These are phyloP conservation scores for Chaetomium globosum DNA, from an alignment of 2,329 filamentous ascomycete genomes.

Conservation along the genomic window DNA sequence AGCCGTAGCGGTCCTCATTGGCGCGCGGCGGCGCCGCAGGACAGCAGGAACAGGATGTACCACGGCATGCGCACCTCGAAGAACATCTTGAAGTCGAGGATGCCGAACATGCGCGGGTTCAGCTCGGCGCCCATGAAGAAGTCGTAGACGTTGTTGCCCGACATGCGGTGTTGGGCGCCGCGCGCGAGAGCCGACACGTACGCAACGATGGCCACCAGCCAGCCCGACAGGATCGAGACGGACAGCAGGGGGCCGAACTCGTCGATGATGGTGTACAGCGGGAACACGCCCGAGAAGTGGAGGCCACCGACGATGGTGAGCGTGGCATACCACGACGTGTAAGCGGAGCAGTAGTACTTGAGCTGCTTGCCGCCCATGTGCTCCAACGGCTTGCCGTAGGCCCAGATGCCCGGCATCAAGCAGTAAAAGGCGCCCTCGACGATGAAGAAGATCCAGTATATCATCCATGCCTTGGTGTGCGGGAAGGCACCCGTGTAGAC, in stretches of 20 bases:
- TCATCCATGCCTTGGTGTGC: conserved; percentile 77
- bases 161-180: conserved; percentile 90
- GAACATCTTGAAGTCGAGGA: conserved; percentile 92
- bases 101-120: conserved; percentile 82
- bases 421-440: conserved; percentile 84
- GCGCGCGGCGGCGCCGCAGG: conserved; percentile 67
- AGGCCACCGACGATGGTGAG: conserved; percentile 70
- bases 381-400: conserved; percentile 83
- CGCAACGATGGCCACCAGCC: conserved; percentile 76
- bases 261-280: conserved; percentile 87
- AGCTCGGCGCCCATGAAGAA: conserved; percentile 91
- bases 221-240: conserved; percentile 90
- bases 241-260: conserved; percentile 93
- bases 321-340: conserved; percentile 84
- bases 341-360: conserved; percentile 90
- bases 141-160: conserved; percentile 76
- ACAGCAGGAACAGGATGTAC: conserved; percentile 76
- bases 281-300: conserved; percentile 83
- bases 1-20: conserved; percentile 79
- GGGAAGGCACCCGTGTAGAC: conserved; percentile 86
- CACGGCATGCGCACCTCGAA: conserved; percentile 85
- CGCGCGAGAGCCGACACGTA: conserved; percentile 83
- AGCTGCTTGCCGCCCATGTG: conserved; percentile 84
- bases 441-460: conserved; percentile 93
- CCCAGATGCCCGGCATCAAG: conserved; percentile 81